Base-by-base conservation (phyloP, 2,329 filamentous ascomycete species). In the Pseudogymnoascus sp. region DNA sequence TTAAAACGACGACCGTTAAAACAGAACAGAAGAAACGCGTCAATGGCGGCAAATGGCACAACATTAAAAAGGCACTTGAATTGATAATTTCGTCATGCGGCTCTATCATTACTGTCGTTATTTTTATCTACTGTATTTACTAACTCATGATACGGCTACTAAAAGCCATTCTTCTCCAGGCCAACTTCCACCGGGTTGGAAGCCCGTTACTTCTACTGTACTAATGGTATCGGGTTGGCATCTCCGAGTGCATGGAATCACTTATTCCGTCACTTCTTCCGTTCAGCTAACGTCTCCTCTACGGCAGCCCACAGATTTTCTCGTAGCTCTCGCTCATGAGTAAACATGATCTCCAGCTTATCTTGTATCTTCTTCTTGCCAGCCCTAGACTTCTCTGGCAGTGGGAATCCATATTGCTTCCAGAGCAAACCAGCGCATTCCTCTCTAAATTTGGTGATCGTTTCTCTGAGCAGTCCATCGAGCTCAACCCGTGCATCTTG, bases 401-500 rank as follows among this genome's bases (percentile, higher is more conserved):
- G 40, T 1, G 57, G 57, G n/a, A 59, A 59, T 41, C 59, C 59
- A 60, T 67, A 67, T 24, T 82, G 80, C 41, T 80, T 78, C 41
- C 81, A 74, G 61, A 82, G 68, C 3, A 74, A 74, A 3, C 79
- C 80, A 80, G 70, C 68, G 68, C 84, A 87, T 37, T 82, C 77
- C 69, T 81, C 81, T 13, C 84, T 86, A 63, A 87, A 87, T 1
- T 78, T 79, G 40, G 82, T 84, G 60, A 87, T 87, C 58, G 80
- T 82, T 70, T 84, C 81, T 59, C 85, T 76, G 26, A 87, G 73
- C 63, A 86, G 71, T 66, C 85, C 84, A 65, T 87, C 85, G 61
- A 87, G 71, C 70, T 86, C 84, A 72, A 87, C 84, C 64, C 81
- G 82, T 67, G 84, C 85, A 66, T 87, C 84, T 62, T 85, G 73